Base-by-base conservation (phyloP, 164 flowering plant species). In the Euptelea pleiosperma region DNA sequence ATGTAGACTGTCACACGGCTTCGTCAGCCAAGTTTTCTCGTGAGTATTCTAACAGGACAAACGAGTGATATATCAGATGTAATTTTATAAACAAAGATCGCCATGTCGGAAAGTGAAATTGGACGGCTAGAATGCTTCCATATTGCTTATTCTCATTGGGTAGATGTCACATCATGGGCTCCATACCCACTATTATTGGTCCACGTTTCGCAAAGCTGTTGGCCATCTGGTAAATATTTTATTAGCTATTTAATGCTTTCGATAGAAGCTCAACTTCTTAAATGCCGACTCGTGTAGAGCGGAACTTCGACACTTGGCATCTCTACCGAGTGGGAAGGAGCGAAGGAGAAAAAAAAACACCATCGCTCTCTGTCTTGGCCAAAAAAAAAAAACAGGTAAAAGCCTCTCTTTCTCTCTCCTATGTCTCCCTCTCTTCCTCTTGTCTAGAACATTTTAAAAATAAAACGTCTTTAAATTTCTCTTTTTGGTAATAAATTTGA, bases 261-360 rank as follows among this genome's bases (percentile, higher is more conserved):
- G 37, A 8, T 19, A 1, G 10, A 10, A 11, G 4, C 21, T 1
- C 14, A 5, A 16, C n/a, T 46, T 24, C 16, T 45, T 58, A 45
- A 39, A 55, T 26, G 15, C 15, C 11, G 46, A 22, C 59, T 26
- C 46, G 43, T 35, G 44, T 15, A 30, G 11, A 25, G 43, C 30
- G 1, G 16, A 35, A 15, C 24, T 29, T 12, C 45, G 61, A 63
- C 67, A 56, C 67, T 57, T 64, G 67, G 30, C 67, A 31, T 15
- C 22, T 31, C 47, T 29, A 39, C 39, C n/a, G 25, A 30, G 16
- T 15, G 11, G 42, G 26, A 18, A 3, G 11, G 16, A 33, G 22
- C 16, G 35, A 25, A 47, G 45, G 33, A 22, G 42, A 4, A 34
- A 22, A 28, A 57, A 11, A n/a, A n/a, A n/a, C n/a, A 26, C 19